These are phyloP conservation scores for Syncephalastrum racemosum DNA, from an alignment of 371 early-diverging fungal genomes.

Conservation along the genomic window DNA sequence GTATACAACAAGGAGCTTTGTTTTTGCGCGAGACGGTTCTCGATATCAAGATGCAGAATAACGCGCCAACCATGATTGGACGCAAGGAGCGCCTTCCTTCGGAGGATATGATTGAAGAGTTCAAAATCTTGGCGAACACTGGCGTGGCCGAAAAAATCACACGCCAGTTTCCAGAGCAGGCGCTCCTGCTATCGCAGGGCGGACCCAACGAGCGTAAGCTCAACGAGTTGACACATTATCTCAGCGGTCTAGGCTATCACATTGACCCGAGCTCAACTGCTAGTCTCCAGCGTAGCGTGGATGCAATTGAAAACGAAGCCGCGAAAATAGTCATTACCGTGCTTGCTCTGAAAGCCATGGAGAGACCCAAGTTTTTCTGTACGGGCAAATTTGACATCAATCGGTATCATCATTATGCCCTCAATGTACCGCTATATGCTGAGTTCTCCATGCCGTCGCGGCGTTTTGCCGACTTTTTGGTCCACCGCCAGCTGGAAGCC, in stretches of 20 bases:
- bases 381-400: constrained; percentile 70
- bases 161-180: constrained; percentile 78
- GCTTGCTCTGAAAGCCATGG: constrained; percentile 69
- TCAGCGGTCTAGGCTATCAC: constrained; percentile 51
- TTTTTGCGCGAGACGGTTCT: constrained; percentile 11
- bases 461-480: constrained; percentile 93
- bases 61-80: constrained; percentile 52
- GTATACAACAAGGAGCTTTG: constrained; percentile 18
- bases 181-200: constrained; percentile 76
- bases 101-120: constrained; percentile 90
- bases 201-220: constrained; percentile 60
- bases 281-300: constrained; percentile 68
- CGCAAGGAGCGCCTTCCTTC: constrained; percentile 80
- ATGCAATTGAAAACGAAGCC: constrained; percentile 54
- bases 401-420: constrained; percentile 68
- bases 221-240: constrained; percentile 56
- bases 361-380: constrained; percentile 81
- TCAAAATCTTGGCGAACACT: constrained; percentile 93
- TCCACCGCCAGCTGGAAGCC: constrained; percentile 75
- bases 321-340: constrained; percentile 47
- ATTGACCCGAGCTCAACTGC: constrained; percentile 49
- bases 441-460: constrained; percentile 93
- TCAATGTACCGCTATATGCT: constrained; percentile 76
- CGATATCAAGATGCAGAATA: constrained; percentile 18
- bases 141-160: constrained; percentile 86